These are phyloP conservation scores for Sporothrix sp. DNA, from an alignment of 2,329 filamentous ascomycete genomes.

Conservation along the genomic window DNA sequence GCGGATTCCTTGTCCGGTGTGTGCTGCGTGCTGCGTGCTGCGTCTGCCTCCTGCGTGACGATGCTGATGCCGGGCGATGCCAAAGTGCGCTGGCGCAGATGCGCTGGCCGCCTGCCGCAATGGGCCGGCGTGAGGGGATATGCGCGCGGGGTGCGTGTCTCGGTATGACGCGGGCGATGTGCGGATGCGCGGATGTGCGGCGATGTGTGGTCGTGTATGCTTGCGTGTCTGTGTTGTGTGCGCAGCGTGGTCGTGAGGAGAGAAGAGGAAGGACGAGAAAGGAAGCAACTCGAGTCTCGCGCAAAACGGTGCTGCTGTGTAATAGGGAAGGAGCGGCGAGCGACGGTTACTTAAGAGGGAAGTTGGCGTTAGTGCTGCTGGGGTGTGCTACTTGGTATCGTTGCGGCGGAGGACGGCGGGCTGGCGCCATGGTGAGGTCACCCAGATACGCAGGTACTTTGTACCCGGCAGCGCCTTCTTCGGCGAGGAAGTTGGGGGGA, in stretches of 20 bases:
- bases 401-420: neutral
- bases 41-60: too few species aligned
- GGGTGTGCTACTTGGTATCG: neutral
- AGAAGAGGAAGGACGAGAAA: neutral
- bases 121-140: neutral
- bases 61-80: too few species aligned
- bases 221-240: neutral
- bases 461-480: too few species aligned
- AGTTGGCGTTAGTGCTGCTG: conserved; percentile 4
- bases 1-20: too few species aligned
- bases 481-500: conserved; percentile 1
- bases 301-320: conserved; percentile 1
- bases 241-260: neutral
- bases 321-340: conserved; percentile 7
- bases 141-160: neutral
- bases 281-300: neutral
- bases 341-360: conserved; percentile 14
- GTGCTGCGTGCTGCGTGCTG: too few species aligned
- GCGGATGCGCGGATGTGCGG: too few species aligned
- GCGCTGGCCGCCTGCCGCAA: neutral
- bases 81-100: neutral
- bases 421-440: neutral
- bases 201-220: neutral
- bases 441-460: neutral
- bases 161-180: conserved; percentile 2